A percentile compares a stretch with the other conserved stretches of the same genome.
These are phyloP conservation scores for Fusarium camptoceras DNA, from an alignment of 2,329 filamentous ascomycete species.

Conservation along the genomic window DNA sequence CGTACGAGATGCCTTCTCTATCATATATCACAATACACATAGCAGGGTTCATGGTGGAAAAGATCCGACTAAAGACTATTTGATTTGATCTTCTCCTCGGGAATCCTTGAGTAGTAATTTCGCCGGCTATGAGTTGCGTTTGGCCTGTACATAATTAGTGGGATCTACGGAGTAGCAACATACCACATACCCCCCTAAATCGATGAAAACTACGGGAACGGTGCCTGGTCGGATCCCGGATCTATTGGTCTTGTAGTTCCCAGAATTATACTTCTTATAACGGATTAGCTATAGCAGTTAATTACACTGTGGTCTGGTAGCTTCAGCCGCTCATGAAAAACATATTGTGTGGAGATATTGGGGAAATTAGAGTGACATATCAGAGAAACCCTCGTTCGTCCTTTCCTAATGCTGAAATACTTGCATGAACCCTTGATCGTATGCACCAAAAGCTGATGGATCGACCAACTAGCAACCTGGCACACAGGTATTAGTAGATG, in stretches of 20 bases:
- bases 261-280: background rate
- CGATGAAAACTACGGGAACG: background rate
- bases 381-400: background rate
- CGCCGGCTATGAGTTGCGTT: background rate
- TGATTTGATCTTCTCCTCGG: background rate
- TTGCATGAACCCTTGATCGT: constrained; percentile 4
- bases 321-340: background rate
- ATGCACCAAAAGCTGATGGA: background rate
- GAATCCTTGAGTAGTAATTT: background rate
- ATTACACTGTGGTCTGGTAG: constrained; percentile 3
- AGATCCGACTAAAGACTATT: background rate
- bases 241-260: background rate
- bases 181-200: background rate
- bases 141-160: background rate
- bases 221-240: background rate
- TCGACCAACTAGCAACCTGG: background rate
- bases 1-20: background rate
- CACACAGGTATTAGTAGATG: background rate
- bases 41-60: too few relatives aligned
- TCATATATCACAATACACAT: background rate
- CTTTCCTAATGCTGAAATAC: constrained; percentile 9
- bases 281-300: background rate
- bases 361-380: constrained; percentile 30
- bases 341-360: constrained; percentile 21
- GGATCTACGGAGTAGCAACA: background rate